phyloP scores from a whole-genome alignment of 2,329 filamentous ascomycete genomes.

The Cladophialophora immunda region DNA sequence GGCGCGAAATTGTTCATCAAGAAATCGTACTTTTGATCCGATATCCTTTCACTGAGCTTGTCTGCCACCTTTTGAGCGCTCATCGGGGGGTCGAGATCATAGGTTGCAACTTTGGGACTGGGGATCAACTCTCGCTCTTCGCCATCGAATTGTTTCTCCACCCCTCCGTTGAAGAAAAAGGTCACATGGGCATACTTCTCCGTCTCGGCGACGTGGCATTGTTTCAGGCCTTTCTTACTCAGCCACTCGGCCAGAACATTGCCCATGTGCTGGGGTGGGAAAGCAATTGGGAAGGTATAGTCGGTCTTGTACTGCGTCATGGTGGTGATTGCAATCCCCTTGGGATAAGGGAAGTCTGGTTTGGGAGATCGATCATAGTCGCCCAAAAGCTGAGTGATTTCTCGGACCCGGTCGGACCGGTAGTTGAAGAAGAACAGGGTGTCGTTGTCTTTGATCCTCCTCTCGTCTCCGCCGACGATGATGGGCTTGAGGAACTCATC shows the following conservation, averaged over 20 bases:
- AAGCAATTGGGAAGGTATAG: conserved; percentile 91
- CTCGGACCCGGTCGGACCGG: conserved; percentile 94
- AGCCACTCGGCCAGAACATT: conserved; percentile 99
- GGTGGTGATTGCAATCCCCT: conserved; percentile 85
- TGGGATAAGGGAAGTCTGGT: conserved; percentile 92
- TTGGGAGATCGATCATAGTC: conserved; percentile 89
- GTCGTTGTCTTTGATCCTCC: conserved; percentile 88
- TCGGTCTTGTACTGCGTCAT: conserved; percentile 99
- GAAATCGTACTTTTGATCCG: conserved; percentile 87
- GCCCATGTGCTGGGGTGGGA: conserved; percentile 93
- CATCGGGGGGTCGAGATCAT: conserved; percentile 96
- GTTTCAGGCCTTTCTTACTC: conserved; percentile 84
- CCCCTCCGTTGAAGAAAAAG: conserved; percentile 99
- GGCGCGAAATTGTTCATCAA: conserved; percentile 99
- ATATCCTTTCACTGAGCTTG: conserved; percentile 87
- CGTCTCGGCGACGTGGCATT: conserved; percentile 97
- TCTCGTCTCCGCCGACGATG: conserved; percentile 86
- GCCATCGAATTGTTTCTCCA: conserved; percentile 93
- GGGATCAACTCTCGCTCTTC: conserved; percentile 94
- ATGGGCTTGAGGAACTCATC: conserved; percentile 99
- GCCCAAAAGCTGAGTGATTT: conserved; percentile 93
- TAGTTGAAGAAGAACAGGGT: conserved; percentile 99
- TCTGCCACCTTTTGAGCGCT: conserved; percentile 88
- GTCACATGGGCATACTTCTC: conserved; percentile 99
- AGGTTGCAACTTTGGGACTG: conserved; percentile 93